A percentile compares a stretch with the other conserved stretches of the same genome.
phyloP scores from a whole-genome alignment of 768 basidiomycete species.

The Podaxis sp. region DNA sequence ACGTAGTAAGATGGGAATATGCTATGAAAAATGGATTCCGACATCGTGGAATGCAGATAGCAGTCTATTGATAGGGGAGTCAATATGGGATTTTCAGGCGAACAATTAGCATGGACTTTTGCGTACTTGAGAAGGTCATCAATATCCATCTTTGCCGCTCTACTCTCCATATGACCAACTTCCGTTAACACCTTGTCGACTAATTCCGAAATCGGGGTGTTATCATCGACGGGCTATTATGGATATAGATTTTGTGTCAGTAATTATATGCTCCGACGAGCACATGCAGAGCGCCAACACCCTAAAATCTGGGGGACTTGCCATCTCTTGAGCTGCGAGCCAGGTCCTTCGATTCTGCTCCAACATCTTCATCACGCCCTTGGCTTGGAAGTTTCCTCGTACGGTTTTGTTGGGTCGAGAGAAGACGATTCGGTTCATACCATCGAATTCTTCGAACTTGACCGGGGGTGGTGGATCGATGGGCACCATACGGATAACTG shows the following conservation, averaged over 20 bases:
- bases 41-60: constrained; percentile 72
- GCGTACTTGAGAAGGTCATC: constrained; percentile 87
- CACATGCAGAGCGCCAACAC: background rate
- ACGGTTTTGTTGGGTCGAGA: constrained; percentile 87
- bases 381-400: constrained; percentile 88
- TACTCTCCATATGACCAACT: constrained; percentile 68
- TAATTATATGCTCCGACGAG: background rate
- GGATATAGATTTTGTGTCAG: background rate
- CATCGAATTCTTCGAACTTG: constrained; percentile 97
- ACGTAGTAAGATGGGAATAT: background rate
- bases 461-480: constrained; percentile 94
- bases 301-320: constrained; percentile 19
- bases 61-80: constrained; percentile 38
- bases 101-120: background rate
- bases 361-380: constrained; percentile 92
- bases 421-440: constrained; percentile 88
- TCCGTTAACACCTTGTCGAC: constrained; percentile 74
- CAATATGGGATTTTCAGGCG: constrained; percentile 2
- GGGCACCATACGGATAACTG: constrained; percentile 88
- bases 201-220: constrained; percentile 62
- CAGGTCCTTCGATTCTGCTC: constrained; percentile 93
- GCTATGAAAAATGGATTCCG: constrained; percentile 70
- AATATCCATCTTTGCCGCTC: constrained; percentile 92
- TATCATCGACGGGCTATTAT: constrained; percentile 67
- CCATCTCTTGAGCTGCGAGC: constrained; percentile 78